These are phyloP conservation scores for Phytopythium aichiense DNA, from an alignment of 352 stramenopile genomes.

Conservation along the genomic window DNA sequence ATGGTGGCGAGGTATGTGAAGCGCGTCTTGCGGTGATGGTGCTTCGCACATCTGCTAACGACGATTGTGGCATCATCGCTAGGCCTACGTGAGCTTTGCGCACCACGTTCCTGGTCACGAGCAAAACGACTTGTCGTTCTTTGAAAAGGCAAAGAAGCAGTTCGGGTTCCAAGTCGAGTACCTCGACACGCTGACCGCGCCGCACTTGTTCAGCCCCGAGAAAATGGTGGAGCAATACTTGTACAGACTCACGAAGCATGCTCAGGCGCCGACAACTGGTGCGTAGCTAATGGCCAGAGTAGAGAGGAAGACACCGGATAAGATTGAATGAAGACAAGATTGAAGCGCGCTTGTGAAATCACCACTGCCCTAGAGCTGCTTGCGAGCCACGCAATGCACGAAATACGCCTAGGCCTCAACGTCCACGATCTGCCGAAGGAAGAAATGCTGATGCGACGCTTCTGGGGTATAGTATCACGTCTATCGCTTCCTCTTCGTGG, in stretches of 20 bases:
- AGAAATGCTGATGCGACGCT: no score
- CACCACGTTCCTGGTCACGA: conserved; percentile 49
- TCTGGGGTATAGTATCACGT: no score
- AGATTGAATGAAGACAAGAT: background rate
- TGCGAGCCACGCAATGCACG: no score
- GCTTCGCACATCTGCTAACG: background rate
- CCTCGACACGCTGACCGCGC: conserved; percentile 35
- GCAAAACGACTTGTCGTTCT: conserved; percentile 46
- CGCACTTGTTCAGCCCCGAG: conserved; percentile 37
- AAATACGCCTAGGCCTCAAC: no score
- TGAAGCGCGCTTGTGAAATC: background rate
- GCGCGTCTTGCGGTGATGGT: background rate
- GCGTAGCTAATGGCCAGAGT: background rate
- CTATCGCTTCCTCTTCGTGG: no score
- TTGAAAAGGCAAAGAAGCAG: conserved; percentile 33
- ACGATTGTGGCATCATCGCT: background rate
- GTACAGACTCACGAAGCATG: conserved; percentile 31
- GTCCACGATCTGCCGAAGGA: no score
- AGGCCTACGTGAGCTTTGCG: conserved; percentile 47
- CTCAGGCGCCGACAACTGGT: background rate
- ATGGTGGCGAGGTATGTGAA: conserved; percentile 21
- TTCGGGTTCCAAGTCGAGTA: conserved; percentile 32
- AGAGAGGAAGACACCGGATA: background rate
- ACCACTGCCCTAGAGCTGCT: no score
- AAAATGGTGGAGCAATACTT: conserved; percentile 44